Base-by-base conservation (phyloP, 1,284 basidiomycete genomes). In the Chondrostereum purpureum region DNA sequence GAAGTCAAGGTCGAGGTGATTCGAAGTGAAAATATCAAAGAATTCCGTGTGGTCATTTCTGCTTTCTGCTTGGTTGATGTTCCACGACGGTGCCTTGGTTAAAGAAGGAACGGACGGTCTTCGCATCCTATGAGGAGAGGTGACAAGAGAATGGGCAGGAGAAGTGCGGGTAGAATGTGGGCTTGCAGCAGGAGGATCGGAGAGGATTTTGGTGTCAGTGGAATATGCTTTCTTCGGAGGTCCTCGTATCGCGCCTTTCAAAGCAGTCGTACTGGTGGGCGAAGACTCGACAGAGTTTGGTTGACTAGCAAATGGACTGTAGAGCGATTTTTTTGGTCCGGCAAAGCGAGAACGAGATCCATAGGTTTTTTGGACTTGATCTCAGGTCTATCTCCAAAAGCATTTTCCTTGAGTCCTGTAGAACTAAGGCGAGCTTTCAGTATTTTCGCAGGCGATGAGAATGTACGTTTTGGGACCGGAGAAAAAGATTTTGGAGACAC, bases 271-370 rank as follows among this genome's bases (percentile, higher is more conserved):
- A n/a, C 10, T 33, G 24, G 58, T 59, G 1, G 75, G 72, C 44
- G 76, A 77, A 22, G 65, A 48, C 18, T 60, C 48, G 23, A 62
- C 60, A 48, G 75, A 76, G 33, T 57, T 62, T 17, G 72, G 70
- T 36, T 65, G 66, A 50, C 72, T 73, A 45, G 49, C 54, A 48
- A 62, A 66, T 5, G 61, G 64, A 19, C 47, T 58, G 43, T 50
- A 48, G 16, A 55, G 45, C 16, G 42, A 16, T 39, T n/a, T 14
- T 38, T n/a, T 38, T 41, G 39, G 21, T 20, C 22, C 35, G 23
- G 34, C n/a, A 1, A 27, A 8, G 3, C 18, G 36, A 24, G n/a
- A 23, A 14, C 5, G 10, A 11, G 14, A 16, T 43, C 39, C 8
- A 18, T 24, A 31, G 46, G 20, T 20, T 42, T 42, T 46, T 47